These are phyloP conservation scores for Lactarius tabidus DNA, from an alignment of 768 basidiomycete genomes.

Conservation along the genomic window DNA sequence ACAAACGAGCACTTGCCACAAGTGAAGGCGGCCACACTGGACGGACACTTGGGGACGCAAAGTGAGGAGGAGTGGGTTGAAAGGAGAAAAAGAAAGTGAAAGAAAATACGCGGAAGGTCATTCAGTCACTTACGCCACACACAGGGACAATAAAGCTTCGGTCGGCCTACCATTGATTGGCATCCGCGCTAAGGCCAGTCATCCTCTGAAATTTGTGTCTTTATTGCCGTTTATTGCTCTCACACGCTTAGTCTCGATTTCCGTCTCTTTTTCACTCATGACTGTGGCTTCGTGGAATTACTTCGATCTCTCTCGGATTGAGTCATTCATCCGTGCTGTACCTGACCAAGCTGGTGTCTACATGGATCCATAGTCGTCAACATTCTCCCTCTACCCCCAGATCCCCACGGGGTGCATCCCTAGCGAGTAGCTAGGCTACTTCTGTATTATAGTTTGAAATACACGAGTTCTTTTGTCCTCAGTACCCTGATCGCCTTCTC, in stretches of 20 bases:
- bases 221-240: background rate
- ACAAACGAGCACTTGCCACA: slow-evolving; percentile 4
- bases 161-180: background rate
- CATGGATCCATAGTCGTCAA: slow-evolving; percentile 15
- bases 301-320: background rate
- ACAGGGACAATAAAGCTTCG: background rate
- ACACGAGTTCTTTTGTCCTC: background rate
- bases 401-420: background rate
- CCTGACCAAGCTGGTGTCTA: slow-evolving; percentile 8
- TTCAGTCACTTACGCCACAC: background rate
- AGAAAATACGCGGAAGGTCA: background rate
- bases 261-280: background rate
- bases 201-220: background rate
- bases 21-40: background rate
- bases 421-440: background rate
- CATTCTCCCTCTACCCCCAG: background rate
- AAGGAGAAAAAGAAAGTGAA: background rate
- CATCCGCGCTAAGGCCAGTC: background rate
- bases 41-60: background rate
- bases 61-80: background rate
- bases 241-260: background rate
- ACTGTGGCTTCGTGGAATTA: background rate
- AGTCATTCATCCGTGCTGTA: background rate
- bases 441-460: background rate
- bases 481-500: background rate